Base-by-base conservation (phyloP, 306 rosid genomes). In the Boehmeria nivea region DNA sequence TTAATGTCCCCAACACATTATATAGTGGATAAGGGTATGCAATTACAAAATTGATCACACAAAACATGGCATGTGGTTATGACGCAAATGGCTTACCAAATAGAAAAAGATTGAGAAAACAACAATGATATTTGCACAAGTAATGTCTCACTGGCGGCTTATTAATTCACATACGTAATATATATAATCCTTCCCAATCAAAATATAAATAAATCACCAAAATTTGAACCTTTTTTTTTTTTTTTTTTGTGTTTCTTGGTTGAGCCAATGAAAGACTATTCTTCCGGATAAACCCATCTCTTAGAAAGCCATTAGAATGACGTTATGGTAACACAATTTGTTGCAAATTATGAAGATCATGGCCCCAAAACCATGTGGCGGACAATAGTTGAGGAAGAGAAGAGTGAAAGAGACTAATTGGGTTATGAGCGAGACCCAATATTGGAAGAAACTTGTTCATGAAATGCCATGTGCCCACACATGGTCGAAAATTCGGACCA, bases 361-460 rank as follows among this genome's bases (percentile, higher is more conserved):
- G 48, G 61, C 21, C 61, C 57, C 61, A 57, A 40, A 12, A 37
- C 31, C 61, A 57, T 57, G 61, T 57, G 61, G 61, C 61, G 12
- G 61, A 39, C 61, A 57, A 54, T 12, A 36, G 24, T 6, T 31
- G 25, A 18, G 43, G 15, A 17, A 12, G 5, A 20, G 43, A 55
- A 33, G 16, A 49, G 28, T 16, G 4, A 49, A 12, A 17, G 44
- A 18, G 25, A 39, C 26, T 4, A 31, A 34, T 38, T 22, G 47
- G 61, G 31, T 22, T 56, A 37, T 4, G 48, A 56, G 7, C 6
- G 12, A 9, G 59, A 54, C 24, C 24, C 59, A 34, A 34, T 36
- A 19, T 12, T 31, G 9, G 25, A 54, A 36, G 44, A 2, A 28
- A 23, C 56, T 15, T 12, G 56, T 51, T 14, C n/a, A 42, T 21